Conservation (phyloP, 2,329 filamentous ascomycete species). For the Aspergillus sp. region DNA sequence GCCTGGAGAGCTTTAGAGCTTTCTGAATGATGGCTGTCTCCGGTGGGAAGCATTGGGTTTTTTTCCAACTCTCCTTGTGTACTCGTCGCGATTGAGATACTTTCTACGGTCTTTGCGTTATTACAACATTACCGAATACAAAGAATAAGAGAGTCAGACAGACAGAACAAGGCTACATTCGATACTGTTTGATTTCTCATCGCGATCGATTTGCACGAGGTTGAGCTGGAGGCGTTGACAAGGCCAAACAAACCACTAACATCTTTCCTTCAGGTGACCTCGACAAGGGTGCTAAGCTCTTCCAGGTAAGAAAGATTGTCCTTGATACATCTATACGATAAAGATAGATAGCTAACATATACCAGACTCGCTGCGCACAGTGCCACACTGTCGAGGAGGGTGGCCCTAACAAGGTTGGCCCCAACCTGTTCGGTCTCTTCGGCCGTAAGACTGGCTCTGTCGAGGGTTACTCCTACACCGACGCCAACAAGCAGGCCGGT, state of each 20-base stretch:
- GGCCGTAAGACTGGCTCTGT: slow-evolving; percentile 91
- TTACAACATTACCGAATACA: too few relatives aligned
- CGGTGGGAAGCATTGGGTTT: too few relatives aligned
- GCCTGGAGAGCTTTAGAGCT: too few relatives aligned
- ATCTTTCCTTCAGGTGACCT: slow-evolving; percentile 62
- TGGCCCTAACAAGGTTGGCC: slow-evolving; percentile 97
- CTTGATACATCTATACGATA: neutral
- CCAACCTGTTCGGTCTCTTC: slow-evolving; percentile 94
- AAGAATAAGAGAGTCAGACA: too few relatives aligned
- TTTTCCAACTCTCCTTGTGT: too few relatives aligned
- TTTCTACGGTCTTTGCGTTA: too few relatives aligned
- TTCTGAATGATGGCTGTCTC: too few relatives aligned
- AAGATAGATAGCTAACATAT: slow-evolving; percentile 5
- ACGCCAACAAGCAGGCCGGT: slow-evolving; percentile 98
- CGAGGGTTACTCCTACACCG: slow-evolving; percentile 93
- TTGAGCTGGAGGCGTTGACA: slow-evolving; percentile 13
- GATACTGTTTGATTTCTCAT: slow-evolving; percentile 18
- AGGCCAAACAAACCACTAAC: slow-evolving; percentile 23
- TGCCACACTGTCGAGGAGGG: slow-evolving; percentile 93
- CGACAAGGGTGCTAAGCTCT: slow-evolving; percentile 97
- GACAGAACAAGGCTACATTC: too few relatives aligned
- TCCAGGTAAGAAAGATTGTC: slow-evolving; percentile 60
- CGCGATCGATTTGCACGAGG: slow-evolving; percentile 20
- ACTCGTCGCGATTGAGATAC: too few relatives aligned
- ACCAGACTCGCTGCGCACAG: slow-evolving; percentile 83